Percentiles rank a stretch among this genome's conserved stretches.
Conservation (phyloP, 1,139 yeast genomes). For the Debaryomyces udenii region DNA sequence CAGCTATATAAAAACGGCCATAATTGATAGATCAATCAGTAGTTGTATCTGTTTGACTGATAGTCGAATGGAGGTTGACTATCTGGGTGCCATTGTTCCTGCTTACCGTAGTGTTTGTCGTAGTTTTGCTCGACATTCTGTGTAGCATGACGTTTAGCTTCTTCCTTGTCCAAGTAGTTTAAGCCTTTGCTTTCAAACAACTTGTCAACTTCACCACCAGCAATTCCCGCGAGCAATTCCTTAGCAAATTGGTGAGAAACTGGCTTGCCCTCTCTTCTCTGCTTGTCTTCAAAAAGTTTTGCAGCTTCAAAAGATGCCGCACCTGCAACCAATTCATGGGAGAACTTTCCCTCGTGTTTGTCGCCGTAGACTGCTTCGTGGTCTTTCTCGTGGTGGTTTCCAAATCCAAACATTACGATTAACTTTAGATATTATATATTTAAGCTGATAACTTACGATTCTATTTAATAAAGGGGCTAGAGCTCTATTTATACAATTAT, state of each 20-base stretch:
- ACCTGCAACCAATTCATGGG: conserved; percentile 38
- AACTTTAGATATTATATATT: not conserved
- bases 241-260: conserved; percentile 35
- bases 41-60: conserved; percentile 16
- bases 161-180: conserved; percentile 34
- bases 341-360: conserved; percentile 33
- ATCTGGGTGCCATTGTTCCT: conserved; percentile 34
- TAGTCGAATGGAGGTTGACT: conserved; percentile 31
- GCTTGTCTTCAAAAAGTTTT: conserved; percentile 35
- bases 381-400: conserved; percentile 47
- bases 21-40: conserved; percentile 4
- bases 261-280: conserved; percentile 37
- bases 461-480: not conserved
- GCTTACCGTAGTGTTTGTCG: conserved; percentile 33
- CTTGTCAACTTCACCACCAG: conserved; percentile 39
- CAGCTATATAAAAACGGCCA: not conserved
- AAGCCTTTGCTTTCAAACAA: conserved; percentile 39
- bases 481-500: conserved; percentile 4
- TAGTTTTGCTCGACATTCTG: conserved; percentile 25
- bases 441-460: not conserved
- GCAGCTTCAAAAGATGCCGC: conserved; percentile 39
- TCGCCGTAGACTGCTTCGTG: conserved; percentile 32
- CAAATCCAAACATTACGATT: conserved; percentile 21
- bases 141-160: conserved; percentile 30
- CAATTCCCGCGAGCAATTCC: conserved; percentile 33